Evolutionary conservation across 371 early-diverging fungal species (phyloP), one percentile per base, ranked within the genome.

Genomic region (Rhizopus sp.): DNA sequence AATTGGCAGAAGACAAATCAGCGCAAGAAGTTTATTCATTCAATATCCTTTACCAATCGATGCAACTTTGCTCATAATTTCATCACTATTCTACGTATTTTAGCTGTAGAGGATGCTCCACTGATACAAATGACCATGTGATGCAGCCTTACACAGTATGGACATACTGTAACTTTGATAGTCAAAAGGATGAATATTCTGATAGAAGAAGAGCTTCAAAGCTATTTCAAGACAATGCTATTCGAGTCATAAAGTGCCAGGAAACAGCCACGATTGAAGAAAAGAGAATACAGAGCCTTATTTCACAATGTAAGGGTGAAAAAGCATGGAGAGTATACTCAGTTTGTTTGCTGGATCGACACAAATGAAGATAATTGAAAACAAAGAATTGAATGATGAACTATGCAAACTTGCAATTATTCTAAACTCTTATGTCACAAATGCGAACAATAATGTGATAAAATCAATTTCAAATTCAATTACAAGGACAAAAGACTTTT

Each of bases 401-500:
- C n/a, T n/a, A n/a, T n/a, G n/a, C n/a, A n/a, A n/a, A n/a, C n/a
- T n/a, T n/a, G n/a, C n/a, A n/a, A n/a, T n/a, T n/a, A n/a, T n/a
- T n/a, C n/a, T n/a, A n/a, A n/a, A n/a, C n/a, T n/a, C n/a, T n/a
- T n/a, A n/a, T n/a, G n/a, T n/a, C n/a, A n/a, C n/a, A n/a, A n/a
- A n/a, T n/a, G n/a, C n/a, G n/a, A n/a, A n/a, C n/a, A n/a, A n/a
- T n/a, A n/a, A n/a, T n/a, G n/a, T n/a, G n/a, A n/a, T n/a, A n/a
- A n/a, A n/a, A n/a, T n/a, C n/a, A n/a, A n/a, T n/a, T n/a, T n/a
- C n/a, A n/a, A n/a, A n/a, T n/a, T n/a, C n/a, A n/a, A n/a, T n/a
- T n/a, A n/a, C n/a, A n/a, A n/a, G n/a, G 59, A 59, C 31, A 59
- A 59, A 52, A 59, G 59, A 59, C 52, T 59, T 46, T 52, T 37